phyloP scores from a whole-genome alignment of 495 filamentous ascomycete genomes.

The Lepidopterella palustris region DNA sequence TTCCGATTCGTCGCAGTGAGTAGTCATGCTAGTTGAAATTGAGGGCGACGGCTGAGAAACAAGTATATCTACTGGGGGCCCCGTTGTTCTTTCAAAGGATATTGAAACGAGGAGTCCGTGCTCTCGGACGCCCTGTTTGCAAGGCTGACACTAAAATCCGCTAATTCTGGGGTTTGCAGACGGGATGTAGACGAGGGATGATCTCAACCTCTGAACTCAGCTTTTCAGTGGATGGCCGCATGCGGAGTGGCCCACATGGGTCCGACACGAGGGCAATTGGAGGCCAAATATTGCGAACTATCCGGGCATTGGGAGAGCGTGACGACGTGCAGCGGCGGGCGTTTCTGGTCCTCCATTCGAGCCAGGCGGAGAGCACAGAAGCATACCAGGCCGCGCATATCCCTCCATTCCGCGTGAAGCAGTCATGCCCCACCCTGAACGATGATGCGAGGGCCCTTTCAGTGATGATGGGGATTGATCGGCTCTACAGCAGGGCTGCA shows the following conservation, averaged over 20 bases:
- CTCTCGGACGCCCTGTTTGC: no score
- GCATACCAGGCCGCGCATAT: neutral
- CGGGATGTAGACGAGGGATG: no score
- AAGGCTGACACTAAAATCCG: no score
- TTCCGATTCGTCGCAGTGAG: no score
- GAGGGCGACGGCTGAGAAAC: no score
- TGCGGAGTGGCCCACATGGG: neutral
- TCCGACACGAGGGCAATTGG: constrained; percentile 9
- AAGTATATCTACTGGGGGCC: no score
- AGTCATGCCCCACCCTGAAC: neutral
- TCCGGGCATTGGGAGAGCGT: constrained; percentile 10
- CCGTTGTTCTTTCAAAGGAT: no score
- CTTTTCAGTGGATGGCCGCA: no score
- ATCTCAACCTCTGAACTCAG: no score
- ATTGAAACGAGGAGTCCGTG: no score
- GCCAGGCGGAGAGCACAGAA: neutral
- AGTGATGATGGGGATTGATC: neutral
- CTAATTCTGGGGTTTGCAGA: no score
- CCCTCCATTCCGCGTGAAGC: neutral
- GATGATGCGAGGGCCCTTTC: neutral
- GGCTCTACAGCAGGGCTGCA: constrained; percentile 1
- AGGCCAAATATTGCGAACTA: neutral
- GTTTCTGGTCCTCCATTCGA: neutral
- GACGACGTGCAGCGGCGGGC: constrained; percentile 16
- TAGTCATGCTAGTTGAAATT: no score